Conservation (phyloP, 2,329 filamentous ascomycete genomes). For the Exophiala sideris region DNA sequence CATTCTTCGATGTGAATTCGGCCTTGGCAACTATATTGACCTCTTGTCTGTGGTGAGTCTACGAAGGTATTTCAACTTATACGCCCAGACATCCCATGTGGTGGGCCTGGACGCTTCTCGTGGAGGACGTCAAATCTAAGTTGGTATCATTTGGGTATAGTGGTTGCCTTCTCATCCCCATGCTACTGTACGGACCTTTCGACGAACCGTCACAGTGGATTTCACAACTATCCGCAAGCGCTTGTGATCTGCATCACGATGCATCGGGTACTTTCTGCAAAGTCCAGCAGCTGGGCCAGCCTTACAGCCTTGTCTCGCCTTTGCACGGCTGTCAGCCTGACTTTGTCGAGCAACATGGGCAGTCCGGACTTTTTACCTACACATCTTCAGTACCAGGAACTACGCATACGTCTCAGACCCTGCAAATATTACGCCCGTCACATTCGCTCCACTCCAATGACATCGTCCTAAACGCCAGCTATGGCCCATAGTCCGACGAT, state of each 20-base stretch:
- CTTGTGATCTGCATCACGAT: neutral
- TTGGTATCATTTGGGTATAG: conserved; percentile 6
- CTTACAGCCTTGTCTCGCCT: neutral
- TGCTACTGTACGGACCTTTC: neutral
- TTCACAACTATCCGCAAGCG: neutral
- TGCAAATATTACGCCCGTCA: too few species aligned
- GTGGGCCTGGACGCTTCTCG: neutral
- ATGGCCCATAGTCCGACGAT: too few species aligned
- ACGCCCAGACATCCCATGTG: neutral
- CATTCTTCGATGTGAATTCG: neutral
- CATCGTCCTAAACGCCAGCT: too few species aligned
- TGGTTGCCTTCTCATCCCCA: conserved; percentile 7
- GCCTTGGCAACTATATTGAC: neutral
- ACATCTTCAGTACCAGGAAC: too few species aligned
- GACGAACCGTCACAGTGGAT: neutral
- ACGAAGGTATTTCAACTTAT: neutral
- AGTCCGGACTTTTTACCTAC: too few species aligned
- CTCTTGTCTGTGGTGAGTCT: too few species aligned
- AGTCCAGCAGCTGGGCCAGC: neutral
- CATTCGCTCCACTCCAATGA: too few species aligned
- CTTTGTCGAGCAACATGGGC: too few species aligned
- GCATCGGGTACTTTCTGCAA: neutral
- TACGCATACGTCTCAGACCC: too few species aligned
- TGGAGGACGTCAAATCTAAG: neutral
- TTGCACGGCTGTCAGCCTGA: neutral